Percentiles rank a stretch among this genome's conserved stretches.
Conservation (phyloP, 164 flowering plant genomes). For the Nymphaea colorata region DNA sequence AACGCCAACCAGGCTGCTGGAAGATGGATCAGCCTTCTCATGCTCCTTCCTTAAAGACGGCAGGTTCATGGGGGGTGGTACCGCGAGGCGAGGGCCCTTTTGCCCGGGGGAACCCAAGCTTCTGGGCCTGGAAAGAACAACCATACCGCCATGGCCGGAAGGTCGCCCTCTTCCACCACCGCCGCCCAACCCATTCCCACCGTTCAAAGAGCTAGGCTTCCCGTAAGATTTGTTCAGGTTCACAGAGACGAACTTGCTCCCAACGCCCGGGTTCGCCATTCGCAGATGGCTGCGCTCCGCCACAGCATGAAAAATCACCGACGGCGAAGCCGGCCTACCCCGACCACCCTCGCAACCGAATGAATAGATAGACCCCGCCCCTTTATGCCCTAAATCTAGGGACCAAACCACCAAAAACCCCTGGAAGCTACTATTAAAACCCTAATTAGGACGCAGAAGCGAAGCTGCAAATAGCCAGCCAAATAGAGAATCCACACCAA, state of each 20-base stretch:
- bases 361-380: background rate
- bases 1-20: slow-evolving; percentile 32
- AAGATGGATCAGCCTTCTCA: slow-evolving; percentile 56
- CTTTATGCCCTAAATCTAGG: too few relatives aligned
- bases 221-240: slow-evolving; percentile 91
- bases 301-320: slow-evolving; percentile 38
- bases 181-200: slow-evolving; percentile 9
- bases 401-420: background rate
- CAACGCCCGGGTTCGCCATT: slow-evolving; percentile 88
- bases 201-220: slow-evolving; percentile 22
- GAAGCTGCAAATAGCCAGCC: background rate
- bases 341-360: too few relatives aligned
- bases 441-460: background rate
- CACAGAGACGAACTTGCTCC: slow-evolving; percentile 79
- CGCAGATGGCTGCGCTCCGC: slow-evolving; percentile 11
- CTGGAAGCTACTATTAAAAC: background rate
- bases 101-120: slow-evolving; percentile 27
- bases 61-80: slow-evolving; percentile 98
- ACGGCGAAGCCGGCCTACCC: background rate
- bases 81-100: slow-evolving; percentile 65
- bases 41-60: slow-evolving; percentile 89
- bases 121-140: slow-evolving; percentile 62
- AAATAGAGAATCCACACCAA: too few relatives aligned
- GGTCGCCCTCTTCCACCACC: slow-evolving; percentile 16
- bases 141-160: slow-evolving; percentile 54